Percentiles rank a stretch among this genome's conserved stretches.
These are phyloP conservation scores for Choanephora cucurbitarum DNA, from an alignment of 371 early-diverging fungal species.

Conservation along the genomic window DNA sequence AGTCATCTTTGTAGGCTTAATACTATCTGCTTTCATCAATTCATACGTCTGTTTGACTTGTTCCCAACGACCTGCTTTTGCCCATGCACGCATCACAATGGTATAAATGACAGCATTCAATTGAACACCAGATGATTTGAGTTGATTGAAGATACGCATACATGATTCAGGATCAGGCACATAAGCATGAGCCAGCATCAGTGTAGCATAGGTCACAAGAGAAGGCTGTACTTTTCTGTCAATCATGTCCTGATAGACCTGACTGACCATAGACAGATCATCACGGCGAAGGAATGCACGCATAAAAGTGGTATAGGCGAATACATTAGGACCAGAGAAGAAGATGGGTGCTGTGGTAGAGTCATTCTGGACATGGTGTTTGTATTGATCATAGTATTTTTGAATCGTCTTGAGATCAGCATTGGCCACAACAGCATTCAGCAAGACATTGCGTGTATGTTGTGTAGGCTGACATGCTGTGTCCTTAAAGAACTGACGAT, in stretches of 20 bases:
- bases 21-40: constrained; percentile 37
- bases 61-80: constrained; percentile 42
- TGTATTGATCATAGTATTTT: constrained; percentile 37
- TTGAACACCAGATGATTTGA: constrained; percentile 27
- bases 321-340: constrained; percentile 34
- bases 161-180: constrained; percentile 49
- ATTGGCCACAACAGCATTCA: constrained; percentile 42
- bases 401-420: constrained; percentile 24
- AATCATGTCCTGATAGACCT: constrained; percentile 47
- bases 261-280: constrained; percentile 37
- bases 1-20: constrained; percentile 41
- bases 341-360: constrained; percentile 6
- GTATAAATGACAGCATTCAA: constrained; percentile 44
- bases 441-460: constrained; percentile 41
- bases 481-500: constrained; percentile 32
- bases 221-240: constrained; percentile 38
- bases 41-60: constrained; percentile 38
- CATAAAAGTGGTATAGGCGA: constrained; percentile 51
- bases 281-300: constrained; percentile 48
- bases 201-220: constrained; percentile 37
- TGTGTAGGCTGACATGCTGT: constrained; percentile 13
- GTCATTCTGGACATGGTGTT: constrained; percentile 9
- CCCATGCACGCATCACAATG: constrained; percentile 52
- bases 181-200: constrained; percentile 51
- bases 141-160: constrained; percentile 30